Base-by-base conservation (phyloP, 2,329 filamentous ascomycete species). In the Aspergillus versicolor region DNA sequence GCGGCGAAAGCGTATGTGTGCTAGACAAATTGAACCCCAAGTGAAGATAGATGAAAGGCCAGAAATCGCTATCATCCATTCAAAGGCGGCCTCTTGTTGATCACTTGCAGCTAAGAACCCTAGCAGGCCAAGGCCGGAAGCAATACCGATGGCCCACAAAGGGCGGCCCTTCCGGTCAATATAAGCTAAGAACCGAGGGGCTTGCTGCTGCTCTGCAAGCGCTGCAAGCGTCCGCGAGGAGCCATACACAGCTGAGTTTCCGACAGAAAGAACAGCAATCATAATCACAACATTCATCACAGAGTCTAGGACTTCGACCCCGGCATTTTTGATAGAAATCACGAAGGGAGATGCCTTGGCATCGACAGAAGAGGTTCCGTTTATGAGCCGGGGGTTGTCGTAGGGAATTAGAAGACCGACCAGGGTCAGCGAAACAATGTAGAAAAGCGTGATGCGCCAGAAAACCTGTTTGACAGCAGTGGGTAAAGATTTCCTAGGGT, bases 221-320 rank as follows among this genome's bases (percentile, higher is more conserved):
- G 92, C 92, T 24, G 92, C 91, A 7, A 97, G 84, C 2, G 92
- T 97, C 66, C 93, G 87, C 1, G 91, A 95, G 22, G 91, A 93
- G 37, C 92, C 93, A 67, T 96, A 97, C 58, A 97, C 88, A 60
- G 92, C 88, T 6, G 91, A 93, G 75, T 96, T 97, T 57, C 92
- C 92, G 58, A 97, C 92, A 0, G 91, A 95, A 21, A 97, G 79
- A 21, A 96, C 92, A 19, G 92, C 89, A 61, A 96, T 86, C 69
- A 97, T 86, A 71, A 97, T 96, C 59, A 97, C 91, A n/a, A 86
- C 87, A 74, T 97, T 97, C 89, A 97, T 95, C 53, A 97, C 83
- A 0, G 89, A 92, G 2, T 91, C 91, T 3, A 97, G 83, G 2
- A 88, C 87, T 42, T 84, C 77, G 66, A 97, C 95, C 8, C 90